Percentiles rank a stretch among this genome's conserved stretches.
These are phyloP conservation scores for Clausena lansium DNA, from an alignment of 345 rosid genomes.

Conservation along the genomic window DNA sequence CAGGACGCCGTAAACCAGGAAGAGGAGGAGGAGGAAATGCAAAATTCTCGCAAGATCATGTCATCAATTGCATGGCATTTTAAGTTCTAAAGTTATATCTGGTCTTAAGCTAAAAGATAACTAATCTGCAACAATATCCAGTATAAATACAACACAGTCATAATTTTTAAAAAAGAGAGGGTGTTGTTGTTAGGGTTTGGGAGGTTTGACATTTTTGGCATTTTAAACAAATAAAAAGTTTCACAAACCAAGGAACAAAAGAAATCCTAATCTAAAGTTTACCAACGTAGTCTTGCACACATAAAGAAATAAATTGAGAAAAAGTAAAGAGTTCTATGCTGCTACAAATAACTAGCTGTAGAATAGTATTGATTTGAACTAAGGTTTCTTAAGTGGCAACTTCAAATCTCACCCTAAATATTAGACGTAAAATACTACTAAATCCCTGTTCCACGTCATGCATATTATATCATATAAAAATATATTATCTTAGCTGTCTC, in stretches of 20 bases:
- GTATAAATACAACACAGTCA: not conserved
- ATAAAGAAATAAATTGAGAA: not conserved
- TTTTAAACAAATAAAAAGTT: not conserved
- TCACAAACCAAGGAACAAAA: not conserved
- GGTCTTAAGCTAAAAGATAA: not conserved
- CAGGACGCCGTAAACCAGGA: constrained; percentile 52
- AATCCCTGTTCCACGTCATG: not conserved
- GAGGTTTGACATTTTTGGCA: not conserved
- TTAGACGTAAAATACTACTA: not conserved
- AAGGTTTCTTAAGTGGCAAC: not conserved
- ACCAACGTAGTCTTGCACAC: not conserved
- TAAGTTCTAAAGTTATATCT: not conserved
- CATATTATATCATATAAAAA: not conserved
- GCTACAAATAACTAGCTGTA: not conserved
- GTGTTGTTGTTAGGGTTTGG: too few relatives aligned
- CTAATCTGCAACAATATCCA: not conserved
- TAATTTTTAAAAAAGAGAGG: not conserved
- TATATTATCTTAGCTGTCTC: not conserved
- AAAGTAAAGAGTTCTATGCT: not conserved
- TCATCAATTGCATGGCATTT: not conserved
- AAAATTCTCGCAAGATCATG: constrained; percentile 85
- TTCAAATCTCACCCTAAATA: not conserved
- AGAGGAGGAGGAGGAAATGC: constrained; percentile 88
- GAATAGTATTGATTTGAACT: not conserved
- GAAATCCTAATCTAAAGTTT: not conserved